Base-by-base conservation (phyloP, 1,284 basidiomycete species). In the Cryptococcus sp. region DNA sequence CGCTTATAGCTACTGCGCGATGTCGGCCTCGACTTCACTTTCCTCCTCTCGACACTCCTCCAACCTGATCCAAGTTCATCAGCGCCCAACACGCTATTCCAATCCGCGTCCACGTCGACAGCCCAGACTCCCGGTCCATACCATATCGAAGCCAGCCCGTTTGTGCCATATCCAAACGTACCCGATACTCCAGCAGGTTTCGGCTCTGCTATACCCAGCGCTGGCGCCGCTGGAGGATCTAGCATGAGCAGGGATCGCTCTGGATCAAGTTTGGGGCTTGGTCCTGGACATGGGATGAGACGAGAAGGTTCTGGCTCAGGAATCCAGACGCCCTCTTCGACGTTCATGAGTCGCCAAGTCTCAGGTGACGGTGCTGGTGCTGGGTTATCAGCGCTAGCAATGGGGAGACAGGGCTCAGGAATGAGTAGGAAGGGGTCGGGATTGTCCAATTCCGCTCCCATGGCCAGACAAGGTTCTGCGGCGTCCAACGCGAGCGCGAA, bases 11-110 rank as follows among this genome's bases (percentile, higher is more conserved):
- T 93, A 2, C 81, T 94, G 15, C 88, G 92, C 79, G 93, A 96
- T 70, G 92, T 88, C 69, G 93, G 93, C 0, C 85, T 96, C 27
- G 93, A 96, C 79, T 96, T 96, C 73, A 88, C 88, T 25, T 93
- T 88, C 79, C 82, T 94, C 17, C 81, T 96, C 23, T 85, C 89
- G 50, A 83, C 85, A 23, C 82, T 92, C 3, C 83, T 93, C 11
- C 69, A 69, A 39, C 67, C 68, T n/a, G 68, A 72, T 42, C 61
- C 64, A 1, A 54, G 30, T 25, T 40, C 55, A 7, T 43, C 57
- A 20, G 11, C 40, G 23, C 58, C 63, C 5, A 53, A 64, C 41
- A 61, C 60, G 5, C 46, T 60, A 5, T 69, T 67, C 52, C 47
- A 63, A 40, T 30, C 51, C 51, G 38, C 51, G 5, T 19, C 46